Evolutionary conservation across 306 rosid genomes (phyloP).

Genomic region (Gynostemma pentaphyllum): DNA sequence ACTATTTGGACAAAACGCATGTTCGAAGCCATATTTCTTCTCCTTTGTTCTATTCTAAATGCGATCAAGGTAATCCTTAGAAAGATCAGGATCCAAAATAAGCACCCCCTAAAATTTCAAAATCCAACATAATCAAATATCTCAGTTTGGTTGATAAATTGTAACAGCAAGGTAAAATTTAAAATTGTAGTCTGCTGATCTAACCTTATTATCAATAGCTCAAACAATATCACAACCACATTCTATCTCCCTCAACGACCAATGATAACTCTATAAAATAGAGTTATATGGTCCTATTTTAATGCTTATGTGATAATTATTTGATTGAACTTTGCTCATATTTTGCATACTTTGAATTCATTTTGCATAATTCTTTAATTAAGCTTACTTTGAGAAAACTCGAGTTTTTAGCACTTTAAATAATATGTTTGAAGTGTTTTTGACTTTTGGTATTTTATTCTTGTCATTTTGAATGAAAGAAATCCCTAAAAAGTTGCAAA

Average conservation of each 20-base stretch:
- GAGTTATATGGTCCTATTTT: no score
- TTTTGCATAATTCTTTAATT: no score
- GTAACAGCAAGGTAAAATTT: background rate
- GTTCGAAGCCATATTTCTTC: constrained; percentile 44
- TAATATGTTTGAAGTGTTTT: no score
- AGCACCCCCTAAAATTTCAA: constrained; percentile 35
- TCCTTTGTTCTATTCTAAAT: constrained; percentile 51
- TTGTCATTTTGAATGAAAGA: no score
- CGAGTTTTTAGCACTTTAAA: no score
- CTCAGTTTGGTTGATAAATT: background rate
- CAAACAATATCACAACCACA: constrained; percentile 49
- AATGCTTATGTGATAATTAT: no score
- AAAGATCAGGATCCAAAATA: constrained; percentile 45
- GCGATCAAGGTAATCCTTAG: constrained; percentile 48
- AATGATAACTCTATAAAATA: no score
- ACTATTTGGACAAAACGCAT: constrained; percentile 40
- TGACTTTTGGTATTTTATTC: no score
- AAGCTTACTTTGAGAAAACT: no score
- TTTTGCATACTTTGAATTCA: no score
- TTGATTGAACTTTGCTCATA: no score
- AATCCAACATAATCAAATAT: background rate
- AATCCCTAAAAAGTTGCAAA: no score
- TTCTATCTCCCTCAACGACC: constrained; percentile 27
- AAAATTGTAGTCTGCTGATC: background rate
- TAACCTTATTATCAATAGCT: constrained; percentile 42